Base-by-base conservation (phyloP, 345 rosid species). In the Citrus cavaleriei region DNA sequence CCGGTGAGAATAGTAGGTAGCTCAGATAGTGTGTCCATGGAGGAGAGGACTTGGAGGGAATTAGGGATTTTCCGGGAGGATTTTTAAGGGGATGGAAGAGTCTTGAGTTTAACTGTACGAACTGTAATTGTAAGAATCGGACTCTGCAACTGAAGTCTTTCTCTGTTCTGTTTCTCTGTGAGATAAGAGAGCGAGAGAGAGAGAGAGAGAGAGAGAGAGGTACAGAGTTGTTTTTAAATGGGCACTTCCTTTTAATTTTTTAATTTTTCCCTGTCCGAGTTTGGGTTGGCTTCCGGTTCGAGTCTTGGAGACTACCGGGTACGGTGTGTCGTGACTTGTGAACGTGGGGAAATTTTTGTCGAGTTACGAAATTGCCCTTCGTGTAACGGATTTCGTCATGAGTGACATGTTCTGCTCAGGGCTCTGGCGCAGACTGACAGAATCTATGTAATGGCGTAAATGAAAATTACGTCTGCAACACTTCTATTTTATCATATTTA, bases 51-150 rank as follows among this genome's bases (percentile, higher is more conserved):
- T 28, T 65, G 65, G 73, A 70, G 25, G 62, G 69, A 79, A 79
- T 80, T 83, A 68, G 85, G 78, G 83, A 61, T 74, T 37, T 74
- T 16, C n/a, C 34, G 21, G 6, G 37, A 55, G 58, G 67, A 34
- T 13, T 65, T 62, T 24, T n/a, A 35, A 14, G 27, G 75, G 24
- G 16, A 7, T 40, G 13, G 1, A 40, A 40, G 46, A 59, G 37
- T 32, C 57, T 34, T 28, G 30, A 0, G 16, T 55, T 68, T 54
- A n/a, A 75, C 34, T 2, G 66, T n/a, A 73, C 22, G 49, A 64
- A 75, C n/a, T 30, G 78, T 59, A 63, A 9, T 46, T 64, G 34
- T 24, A 49, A 60, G 38, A 61, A 27, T 74, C 77, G 12, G 16
- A 59, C 16, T 38, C 54, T 30, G 24, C 6, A 70, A 49, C 40